phyloP scores from a whole-genome alignment of 108 stramenopile genomes.

The Discostella stelligeroides region DNA sequence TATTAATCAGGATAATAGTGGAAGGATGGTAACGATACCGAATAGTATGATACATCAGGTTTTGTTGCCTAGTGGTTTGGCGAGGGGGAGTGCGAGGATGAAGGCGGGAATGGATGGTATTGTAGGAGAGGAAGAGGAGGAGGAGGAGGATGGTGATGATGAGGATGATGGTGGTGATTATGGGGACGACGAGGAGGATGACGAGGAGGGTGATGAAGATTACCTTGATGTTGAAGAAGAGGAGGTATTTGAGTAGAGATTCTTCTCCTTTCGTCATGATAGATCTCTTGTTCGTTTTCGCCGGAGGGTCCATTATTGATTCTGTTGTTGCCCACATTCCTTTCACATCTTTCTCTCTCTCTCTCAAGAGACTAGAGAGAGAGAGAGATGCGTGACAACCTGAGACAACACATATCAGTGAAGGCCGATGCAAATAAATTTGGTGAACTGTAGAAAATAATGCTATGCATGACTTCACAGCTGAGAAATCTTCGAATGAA shows the following conservation, averaged over 20 bases:
- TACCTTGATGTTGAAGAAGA: slow-evolving; percentile 12
- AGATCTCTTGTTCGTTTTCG: too few species aligned
- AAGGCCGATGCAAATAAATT: too few species aligned
- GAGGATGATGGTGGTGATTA: slow-evolving; percentile 10
- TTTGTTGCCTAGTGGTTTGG: slow-evolving; percentile 39
- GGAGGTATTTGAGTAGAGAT: slow-evolving; percentile 8
- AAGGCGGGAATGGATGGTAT: slow-evolving; percentile 11
- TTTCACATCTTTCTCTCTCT: too few species aligned
- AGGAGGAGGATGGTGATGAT: slow-evolving; percentile 19
- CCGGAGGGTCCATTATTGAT: too few species aligned
- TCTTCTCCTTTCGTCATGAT: background rate
- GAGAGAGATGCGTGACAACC: too few species aligned
- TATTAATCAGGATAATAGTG: slow-evolving; percentile 73
- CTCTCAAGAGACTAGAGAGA: too few species aligned
- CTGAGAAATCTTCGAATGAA: too few species aligned
- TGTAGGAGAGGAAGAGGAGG: background rate
- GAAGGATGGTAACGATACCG: slow-evolving; percentile 87
- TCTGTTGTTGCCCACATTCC: too few species aligned
- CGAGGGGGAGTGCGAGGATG: slow-evolving; percentile 33
- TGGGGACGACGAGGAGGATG: slow-evolving; percentile 12
- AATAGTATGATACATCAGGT: slow-evolving; percentile 50
- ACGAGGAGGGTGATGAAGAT: slow-evolving; percentile 6
- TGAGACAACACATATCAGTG: too few species aligned
- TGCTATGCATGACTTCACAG: too few species aligned
- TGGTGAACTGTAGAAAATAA: too few species aligned